Evolutionary conservation across 2,329 filamentous ascomycete genomes (phyloP).

Genomic region (Chrysosphaeria jannelii): DNA sequence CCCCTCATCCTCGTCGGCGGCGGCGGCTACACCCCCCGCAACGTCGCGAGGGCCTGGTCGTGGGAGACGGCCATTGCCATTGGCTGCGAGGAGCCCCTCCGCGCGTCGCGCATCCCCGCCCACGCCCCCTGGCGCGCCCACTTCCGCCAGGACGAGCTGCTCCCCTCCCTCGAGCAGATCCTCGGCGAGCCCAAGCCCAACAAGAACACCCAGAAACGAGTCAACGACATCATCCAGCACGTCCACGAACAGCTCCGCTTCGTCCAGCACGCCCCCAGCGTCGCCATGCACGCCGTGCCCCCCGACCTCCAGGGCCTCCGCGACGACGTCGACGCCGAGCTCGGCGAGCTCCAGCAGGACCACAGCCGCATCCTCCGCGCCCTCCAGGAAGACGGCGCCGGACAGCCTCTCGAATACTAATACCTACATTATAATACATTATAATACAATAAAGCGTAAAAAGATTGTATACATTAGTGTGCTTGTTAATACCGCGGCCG

Average conservation of each 20-base stretch:
- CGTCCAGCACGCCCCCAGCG: slow-evolving; percentile 57
- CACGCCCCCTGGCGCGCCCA: slow-evolving; percentile 68
- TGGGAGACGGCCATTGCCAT: slow-evolving; percentile 86
- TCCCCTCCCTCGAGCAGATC: slow-evolving; percentile 54
- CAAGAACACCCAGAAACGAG: slow-evolving; percentile 45
- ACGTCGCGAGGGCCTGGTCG: slow-evolving; percentile 88
- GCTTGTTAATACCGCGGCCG: slow-evolving; percentile 4
- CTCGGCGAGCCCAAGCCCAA: slow-evolving; percentile 41
- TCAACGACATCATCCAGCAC: slow-evolving; percentile 45
- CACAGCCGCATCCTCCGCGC: background rate
- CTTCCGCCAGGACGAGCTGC: slow-evolving; percentile 65
- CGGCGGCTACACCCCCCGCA: slow-evolving; percentile 85
- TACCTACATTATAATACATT: background rate
- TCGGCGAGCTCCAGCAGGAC: slow-evolving; percentile 23
- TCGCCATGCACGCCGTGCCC: slow-evolving; percentile 56
- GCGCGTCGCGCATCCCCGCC: too few species aligned
- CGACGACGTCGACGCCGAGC: slow-evolving; percentile 34
- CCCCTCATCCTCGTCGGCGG: slow-evolving; percentile 80
- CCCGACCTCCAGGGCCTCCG: slow-evolving; percentile 40
- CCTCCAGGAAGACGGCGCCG: background rate
- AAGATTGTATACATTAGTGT: background rate
- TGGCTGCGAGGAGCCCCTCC: slow-evolving; percentile 32
- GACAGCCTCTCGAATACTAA: background rate
- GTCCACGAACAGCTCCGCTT: slow-evolving; percentile 69
- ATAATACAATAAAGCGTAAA: slow-evolving; percentile 1